Evolutionary conservation across 192 early-diverging fungal genomes (phyloP).

Genomic region (Lobosporangium transversale): DNA sequence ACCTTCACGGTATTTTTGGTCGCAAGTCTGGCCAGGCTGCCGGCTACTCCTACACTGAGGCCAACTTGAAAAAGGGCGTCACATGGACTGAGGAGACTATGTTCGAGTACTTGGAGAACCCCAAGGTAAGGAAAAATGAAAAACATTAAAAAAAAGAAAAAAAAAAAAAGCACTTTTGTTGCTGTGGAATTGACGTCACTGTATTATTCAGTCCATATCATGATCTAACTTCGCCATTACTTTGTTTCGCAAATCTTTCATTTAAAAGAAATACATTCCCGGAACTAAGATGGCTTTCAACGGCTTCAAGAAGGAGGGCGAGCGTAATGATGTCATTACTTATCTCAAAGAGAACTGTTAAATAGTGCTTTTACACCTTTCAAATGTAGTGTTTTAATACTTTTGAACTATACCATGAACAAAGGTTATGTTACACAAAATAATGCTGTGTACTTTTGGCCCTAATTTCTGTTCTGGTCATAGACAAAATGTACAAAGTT

Average conservation of each 20-base stretch:
- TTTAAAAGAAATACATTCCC: conserved; percentile 76
- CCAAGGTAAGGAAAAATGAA: conserved; percentile 73
- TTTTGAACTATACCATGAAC: no score
- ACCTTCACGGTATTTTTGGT: conserved; percentile 93
- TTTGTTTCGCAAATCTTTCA: no score
- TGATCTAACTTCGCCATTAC: neutral
- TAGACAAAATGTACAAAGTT: no score
- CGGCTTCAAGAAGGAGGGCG: conserved; percentile 87
- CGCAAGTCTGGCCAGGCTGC: conserved; percentile 86
- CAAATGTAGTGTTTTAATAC: no score
- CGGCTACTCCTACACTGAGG: conserved; percentile 93
- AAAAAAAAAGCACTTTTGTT: neutral
- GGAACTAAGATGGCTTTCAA: conserved; percentile 99
- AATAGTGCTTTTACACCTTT: neutral
- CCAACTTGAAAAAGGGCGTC: conserved; percentile 88
- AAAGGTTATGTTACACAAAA: no score
- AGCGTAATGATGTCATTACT: conserved; percentile 88
- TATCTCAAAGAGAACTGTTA: conserved; percentile 82
- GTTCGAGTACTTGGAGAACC: conserved; percentile 98
- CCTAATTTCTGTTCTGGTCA: no score
- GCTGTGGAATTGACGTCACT: neutral
- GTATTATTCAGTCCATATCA: neutral
- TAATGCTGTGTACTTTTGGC: no score
- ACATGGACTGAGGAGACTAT: conserved; percentile 91
- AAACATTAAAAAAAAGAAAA: neutral